A percentile compares a stretch with the other conserved stretches of the same genome.
phyloP scores from a whole-genome alignment of 345 rosid species.

The Raphanus raphanistrum region DNA sequence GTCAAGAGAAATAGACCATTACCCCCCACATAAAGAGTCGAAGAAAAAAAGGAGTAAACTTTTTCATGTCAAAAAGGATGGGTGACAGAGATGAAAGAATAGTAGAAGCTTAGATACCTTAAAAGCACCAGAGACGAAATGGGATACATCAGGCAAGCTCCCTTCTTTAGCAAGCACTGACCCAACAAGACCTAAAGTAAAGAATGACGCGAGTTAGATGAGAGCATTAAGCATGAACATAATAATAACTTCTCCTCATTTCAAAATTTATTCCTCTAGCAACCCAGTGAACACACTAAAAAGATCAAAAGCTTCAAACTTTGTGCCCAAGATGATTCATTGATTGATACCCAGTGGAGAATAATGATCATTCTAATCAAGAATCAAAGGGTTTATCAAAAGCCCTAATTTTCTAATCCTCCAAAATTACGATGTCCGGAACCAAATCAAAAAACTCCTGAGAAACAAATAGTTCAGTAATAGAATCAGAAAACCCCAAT shows the following conservation, averaged over 20 bases:
- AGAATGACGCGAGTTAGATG: background rate
- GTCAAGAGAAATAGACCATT: slow-evolving; percentile 22
- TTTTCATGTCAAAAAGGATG: background rate
- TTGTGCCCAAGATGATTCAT: background rate
- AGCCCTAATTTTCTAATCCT: slow-evolving; percentile 34
- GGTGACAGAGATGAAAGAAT: background rate
- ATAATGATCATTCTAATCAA: slow-evolving; percentile 20
- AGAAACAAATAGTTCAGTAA: background rate
- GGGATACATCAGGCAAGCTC: slow-evolving; percentile 49
- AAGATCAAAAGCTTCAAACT: background rate
- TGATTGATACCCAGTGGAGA: background rate
- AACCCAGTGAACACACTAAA: background rate
- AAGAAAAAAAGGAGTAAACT: background rate
- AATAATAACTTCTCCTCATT: background rate
- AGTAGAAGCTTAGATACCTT: slow-evolving; percentile 53
- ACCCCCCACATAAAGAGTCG: background rate
- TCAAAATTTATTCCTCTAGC: background rate
- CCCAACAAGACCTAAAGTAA: slow-evolving; percentile 69
- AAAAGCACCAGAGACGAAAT: slow-evolving; percentile 63
- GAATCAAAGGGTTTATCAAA: slow-evolving; percentile 34
- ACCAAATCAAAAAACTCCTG: background rate
- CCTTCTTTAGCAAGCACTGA: slow-evolving; percentile 84
- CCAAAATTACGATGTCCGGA: background rate
- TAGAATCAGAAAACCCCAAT: background rate
- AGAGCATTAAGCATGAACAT: background rate